Evolutionary conservation across 176 grass and related monocot species (phyloP).

Genomic region (Raddia distichophylla): DNA sequence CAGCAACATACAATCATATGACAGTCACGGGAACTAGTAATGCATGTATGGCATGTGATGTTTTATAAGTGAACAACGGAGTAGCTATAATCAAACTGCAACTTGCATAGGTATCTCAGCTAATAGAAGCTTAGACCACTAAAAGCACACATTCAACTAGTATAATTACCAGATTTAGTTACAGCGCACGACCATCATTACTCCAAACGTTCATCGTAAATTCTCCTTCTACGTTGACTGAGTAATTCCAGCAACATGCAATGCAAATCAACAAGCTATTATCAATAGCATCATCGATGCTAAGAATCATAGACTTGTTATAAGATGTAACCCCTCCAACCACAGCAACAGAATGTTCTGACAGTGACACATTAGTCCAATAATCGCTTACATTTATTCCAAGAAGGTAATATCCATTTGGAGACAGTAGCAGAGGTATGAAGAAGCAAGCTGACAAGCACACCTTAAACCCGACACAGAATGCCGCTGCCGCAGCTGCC

Average conservation of each 20-base stretch:
- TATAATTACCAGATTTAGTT: background rate
- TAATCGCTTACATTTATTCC: conserved; percentile 18
- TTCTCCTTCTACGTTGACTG: background rate
- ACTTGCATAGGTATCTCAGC: background rate
- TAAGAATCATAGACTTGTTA: conserved; percentile 4
- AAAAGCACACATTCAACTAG: background rate
- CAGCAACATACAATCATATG: background rate
- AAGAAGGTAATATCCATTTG: background rate
- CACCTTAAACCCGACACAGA: conserved; percentile 88
- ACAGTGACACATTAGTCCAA: conserved; percentile 39
- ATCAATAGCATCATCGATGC: conserved; percentile 8
- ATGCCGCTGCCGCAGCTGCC: conserved; percentile 72
- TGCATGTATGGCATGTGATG: background rate
- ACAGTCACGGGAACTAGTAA: background rate
- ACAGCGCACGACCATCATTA: background rate
- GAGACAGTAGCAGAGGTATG: background rate
- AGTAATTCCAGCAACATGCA: background rate
- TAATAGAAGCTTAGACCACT: background rate
- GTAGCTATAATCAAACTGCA: background rate
- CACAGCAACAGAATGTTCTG: conserved; percentile 20
- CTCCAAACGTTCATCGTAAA: background rate
- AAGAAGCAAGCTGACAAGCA: background rate
- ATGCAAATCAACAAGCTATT: background rate
- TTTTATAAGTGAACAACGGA: background rate
- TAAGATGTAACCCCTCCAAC: conserved; percentile 37